These are phyloP conservation scores for Cunninghamia lanceolata DNA, from an alignment of 75 land plant genomes.

Conservation along the genomic window DNA sequence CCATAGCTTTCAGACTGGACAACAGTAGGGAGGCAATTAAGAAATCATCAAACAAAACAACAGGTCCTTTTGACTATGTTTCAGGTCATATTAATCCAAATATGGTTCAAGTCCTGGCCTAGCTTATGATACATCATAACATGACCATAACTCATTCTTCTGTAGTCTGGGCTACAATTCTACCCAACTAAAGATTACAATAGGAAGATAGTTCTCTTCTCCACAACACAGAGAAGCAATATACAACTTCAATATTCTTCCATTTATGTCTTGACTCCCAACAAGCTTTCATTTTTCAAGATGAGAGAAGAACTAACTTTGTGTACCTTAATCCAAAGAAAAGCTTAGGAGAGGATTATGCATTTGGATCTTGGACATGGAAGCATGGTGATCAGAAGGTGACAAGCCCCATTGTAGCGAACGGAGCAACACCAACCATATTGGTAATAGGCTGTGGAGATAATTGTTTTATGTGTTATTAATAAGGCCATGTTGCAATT, in stretches of 20 bases:
- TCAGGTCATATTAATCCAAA: constrained; percentile 56
- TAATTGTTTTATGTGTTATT: too few species aligned
- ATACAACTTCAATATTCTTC: constrained; percentile 65
- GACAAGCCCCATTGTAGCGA: constrained; percentile 49
- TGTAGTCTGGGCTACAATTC: constrained; percentile 38
- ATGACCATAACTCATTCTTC: constrained; percentile 39
- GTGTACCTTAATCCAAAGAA: constrained; percentile 16
- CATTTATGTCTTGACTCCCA: constrained; percentile 31
- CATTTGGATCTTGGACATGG: too few species aligned
- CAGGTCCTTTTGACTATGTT: constrained; percentile 47
- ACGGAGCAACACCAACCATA: not conserved
- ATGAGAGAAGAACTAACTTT: constrained; percentile 26
- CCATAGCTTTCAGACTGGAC: constrained; percentile 33
- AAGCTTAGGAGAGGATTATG: too few species aligned
- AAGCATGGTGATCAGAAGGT: too few species aligned
- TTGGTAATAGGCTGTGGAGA: too few species aligned
- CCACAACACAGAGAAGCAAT: not conserved
- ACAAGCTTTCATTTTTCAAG: constrained; percentile 9
- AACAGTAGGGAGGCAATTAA: constrained; percentile 28
- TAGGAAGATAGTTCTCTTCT: constrained; percentile 9
- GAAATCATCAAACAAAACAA: constrained; percentile 11
- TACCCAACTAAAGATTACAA: constrained; percentile 12
- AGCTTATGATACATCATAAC: constrained; percentile 37
- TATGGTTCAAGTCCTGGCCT: constrained; percentile 43
- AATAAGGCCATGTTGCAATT: too few species aligned